Evolutionary conservation across 495 filamentous ascomycete species (phyloP).

Genomic region (Penicillium crystallinum): DNA sequence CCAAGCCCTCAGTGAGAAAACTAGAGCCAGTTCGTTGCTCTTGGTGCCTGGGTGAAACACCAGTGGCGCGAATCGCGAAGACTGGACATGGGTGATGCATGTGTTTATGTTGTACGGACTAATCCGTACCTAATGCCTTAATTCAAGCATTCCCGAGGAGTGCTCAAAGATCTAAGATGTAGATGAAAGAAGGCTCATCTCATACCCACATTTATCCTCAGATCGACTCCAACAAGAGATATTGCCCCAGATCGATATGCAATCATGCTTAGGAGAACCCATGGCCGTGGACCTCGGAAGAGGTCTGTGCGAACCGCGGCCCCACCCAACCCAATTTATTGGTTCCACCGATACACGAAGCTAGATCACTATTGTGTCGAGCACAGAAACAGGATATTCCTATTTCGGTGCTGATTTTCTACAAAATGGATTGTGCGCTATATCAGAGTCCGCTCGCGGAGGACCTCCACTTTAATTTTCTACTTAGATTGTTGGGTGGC

Average conservation of each 20-base stretch:
- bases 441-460: not conserved
- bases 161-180: no score
- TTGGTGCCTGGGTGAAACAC: not conserved
- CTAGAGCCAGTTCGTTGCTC: not conserved
- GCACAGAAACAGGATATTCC: not conserved
- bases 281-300: not conserved
- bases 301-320: not conserved
- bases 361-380: not conserved
- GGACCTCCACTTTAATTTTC: no score
- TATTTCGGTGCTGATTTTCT: not conserved
- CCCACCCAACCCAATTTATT: not conserved
- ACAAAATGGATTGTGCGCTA: not conserved
- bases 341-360: not conserved
- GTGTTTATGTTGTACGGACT: no score
- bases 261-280: not conserved
- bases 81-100: not conserved
- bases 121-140: not conserved
- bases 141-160: no score
- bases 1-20: not conserved
- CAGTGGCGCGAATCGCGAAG: not conserved
- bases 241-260: no score
- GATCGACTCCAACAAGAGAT: no score
- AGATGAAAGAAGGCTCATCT: no score
- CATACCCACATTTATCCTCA: no score
- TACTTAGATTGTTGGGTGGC: no score